phyloP scores from a whole-genome alignment of 805 yeast species.

The Ogataea haglerorum region DNA sequence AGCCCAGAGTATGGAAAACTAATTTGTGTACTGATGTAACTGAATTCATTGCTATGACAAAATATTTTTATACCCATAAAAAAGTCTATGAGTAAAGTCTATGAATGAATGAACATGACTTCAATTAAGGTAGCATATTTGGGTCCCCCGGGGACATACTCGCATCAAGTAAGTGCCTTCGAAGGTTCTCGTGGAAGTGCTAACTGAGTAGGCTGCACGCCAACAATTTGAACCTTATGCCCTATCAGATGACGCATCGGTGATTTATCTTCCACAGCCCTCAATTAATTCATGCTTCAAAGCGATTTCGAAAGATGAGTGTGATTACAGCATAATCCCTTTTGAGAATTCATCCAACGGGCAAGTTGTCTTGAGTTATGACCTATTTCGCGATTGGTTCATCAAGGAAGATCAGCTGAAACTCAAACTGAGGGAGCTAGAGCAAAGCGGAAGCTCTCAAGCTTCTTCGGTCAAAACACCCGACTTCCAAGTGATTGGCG shows the following conservation, averaged over 20 bases:
- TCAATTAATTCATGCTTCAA: constrained; percentile 63
- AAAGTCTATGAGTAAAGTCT: neutral
- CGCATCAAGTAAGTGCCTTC: constrained; percentile 63
- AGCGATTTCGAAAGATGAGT: constrained; percentile 39
- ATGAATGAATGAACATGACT: constrained; percentile 9
- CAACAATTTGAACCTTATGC: constrained; percentile 34
- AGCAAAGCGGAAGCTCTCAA: constrained; percentile 12
- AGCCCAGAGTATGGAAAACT: constrained; percentile 65
- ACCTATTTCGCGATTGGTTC: constrained; percentile 69
- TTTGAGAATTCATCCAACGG: constrained; percentile 95
- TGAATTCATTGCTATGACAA: neutral
- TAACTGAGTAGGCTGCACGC: constrained; percentile 42
- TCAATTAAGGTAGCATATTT: constrained; percentile 59
- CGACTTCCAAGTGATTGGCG: constrained; percentile 58
- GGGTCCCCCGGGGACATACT: constrained; percentile 92
- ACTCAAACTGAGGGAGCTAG: constrained; percentile 11
- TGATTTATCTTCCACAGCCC: constrained; percentile 35
- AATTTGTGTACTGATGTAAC: constrained; percentile 8
- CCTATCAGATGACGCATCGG: constrained; percentile 14
- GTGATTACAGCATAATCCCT: constrained; percentile 80
- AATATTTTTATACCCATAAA: constrained; percentile 2
- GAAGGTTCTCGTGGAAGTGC: neutral
- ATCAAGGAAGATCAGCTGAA: constrained; percentile 18
- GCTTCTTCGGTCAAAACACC: constrained; percentile 24
- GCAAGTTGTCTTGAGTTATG: constrained; percentile 82